Percentiles rank a stretch among this genome's conserved stretches.
Evolutionary conservation across 805 yeast species (phyloP).

Genomic region (Debaryomyces prosopidis): DNA sequence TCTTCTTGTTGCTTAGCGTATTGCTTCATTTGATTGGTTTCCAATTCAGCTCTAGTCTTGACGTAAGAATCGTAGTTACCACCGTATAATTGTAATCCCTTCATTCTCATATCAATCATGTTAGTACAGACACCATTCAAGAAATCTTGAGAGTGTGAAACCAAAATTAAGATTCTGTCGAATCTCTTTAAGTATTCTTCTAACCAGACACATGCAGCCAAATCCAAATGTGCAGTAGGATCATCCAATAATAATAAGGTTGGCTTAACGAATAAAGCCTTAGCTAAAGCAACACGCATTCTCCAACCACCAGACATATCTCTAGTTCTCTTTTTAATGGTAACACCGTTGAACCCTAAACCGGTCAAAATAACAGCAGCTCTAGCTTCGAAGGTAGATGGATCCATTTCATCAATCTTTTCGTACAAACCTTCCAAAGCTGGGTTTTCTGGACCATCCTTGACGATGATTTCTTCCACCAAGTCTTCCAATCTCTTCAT

Average conservation of each 20-base stretch:
- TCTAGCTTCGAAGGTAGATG: slow-evolving; percentile 91
- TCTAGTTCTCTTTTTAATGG: slow-evolving; percentile 91
- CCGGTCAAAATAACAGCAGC: slow-evolving; percentile 95
- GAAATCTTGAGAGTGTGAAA: slow-evolving; percentile 99
- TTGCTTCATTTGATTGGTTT: slow-evolving; percentile 97
- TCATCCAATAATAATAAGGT: slow-evolving; percentile 92
- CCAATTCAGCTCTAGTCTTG: slow-evolving; percentile 91
- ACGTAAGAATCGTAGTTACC: slow-evolving; percentile 98
- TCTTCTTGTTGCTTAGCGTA: slow-evolving; percentile 98
- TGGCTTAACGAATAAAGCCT: slow-evolving; percentile 97
- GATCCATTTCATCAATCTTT: slow-evolving; percentile 94
- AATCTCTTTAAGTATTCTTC: slow-evolving; percentile 95
- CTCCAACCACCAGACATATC: slow-evolving; percentile 99
- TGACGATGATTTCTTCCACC: slow-evolving; percentile 85
- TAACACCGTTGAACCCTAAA: slow-evolving; percentile 88
- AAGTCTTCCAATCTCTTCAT: slow-evolving; percentile 86
- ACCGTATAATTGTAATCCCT: slow-evolving; percentile 76
- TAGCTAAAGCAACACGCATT: slow-evolving; percentile 98
- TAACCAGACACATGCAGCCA: slow-evolving; percentile 99
- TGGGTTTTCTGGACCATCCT: slow-evolving; percentile 92
- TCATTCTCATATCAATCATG: slow-evolving; percentile 96
- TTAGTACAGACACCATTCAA: slow-evolving; percentile 97
- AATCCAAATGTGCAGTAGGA: slow-evolving; percentile 98
- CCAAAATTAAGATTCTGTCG: slow-evolving; percentile 90
- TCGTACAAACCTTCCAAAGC: slow-evolving; percentile 87